Evolutionary conservation across 2,329 filamentous ascomycete species (phyloP).

Genomic region (Neofusicoccum kwambonambiense): DNA sequence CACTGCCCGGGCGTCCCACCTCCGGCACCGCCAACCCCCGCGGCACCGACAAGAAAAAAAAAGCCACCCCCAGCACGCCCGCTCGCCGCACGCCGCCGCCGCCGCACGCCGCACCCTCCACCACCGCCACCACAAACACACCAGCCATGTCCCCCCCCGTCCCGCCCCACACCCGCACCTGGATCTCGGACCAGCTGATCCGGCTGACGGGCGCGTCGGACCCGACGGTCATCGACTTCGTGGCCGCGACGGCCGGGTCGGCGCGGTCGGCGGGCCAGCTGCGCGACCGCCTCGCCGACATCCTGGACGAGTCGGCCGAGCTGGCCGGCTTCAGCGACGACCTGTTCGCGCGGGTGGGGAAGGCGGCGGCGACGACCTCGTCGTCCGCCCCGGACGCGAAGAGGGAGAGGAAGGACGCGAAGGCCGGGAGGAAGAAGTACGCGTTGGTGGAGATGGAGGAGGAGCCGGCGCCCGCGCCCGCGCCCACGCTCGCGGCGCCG

Average conservation of each 20-base stretch:
- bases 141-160: not conserved
- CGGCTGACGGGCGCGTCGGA: constrained; percentile 57
- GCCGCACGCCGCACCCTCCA: not conserved
- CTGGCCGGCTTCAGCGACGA: constrained; percentile 49
- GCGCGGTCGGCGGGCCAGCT: constrained; percentile 50
- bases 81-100: not conserved
- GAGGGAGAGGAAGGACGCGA: not conserved
- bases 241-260: constrained; percentile 53
- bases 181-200: constrained; percentile 51
- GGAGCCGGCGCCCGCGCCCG: constrained; percentile 34
- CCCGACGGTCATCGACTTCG: constrained; percentile 56
- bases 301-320: constrained; percentile 52
- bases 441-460: constrained; percentile 56
- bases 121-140: not conserved
- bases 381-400: not conserved
- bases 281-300: constrained; percentile 51
- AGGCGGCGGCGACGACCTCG: constrained; percentile 23
- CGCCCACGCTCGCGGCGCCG: constrained; percentile 21
- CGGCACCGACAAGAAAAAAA: too few species aligned
- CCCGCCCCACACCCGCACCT: constrained; percentile 22
- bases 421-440: constrained; percentile 47
- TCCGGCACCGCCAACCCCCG: too few species aligned
- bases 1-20: too few species aligned
- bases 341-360: constrained; percentile 41
- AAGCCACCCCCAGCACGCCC: not conserved